These are phyloP conservation scores for Xylaria sp. DNA, from an alignment of 2,329 filamentous ascomycete genomes.

Conservation along the genomic window DNA sequence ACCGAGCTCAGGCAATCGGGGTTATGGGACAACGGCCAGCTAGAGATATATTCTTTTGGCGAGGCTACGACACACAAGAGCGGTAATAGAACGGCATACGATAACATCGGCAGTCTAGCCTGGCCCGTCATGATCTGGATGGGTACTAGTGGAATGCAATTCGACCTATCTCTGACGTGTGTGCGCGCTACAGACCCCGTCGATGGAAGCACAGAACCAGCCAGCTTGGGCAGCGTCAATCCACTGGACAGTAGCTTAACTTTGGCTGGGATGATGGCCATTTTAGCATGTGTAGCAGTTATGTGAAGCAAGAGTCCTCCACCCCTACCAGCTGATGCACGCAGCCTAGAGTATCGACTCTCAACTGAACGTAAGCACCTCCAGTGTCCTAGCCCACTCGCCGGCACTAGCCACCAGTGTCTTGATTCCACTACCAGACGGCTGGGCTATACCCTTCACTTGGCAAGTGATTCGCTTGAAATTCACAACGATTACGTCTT, in stretches of 20 bases:
- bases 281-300: neutral
- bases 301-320: too few species aligned
- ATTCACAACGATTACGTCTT: too few species aligned
- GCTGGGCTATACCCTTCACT: too few species aligned
- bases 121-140: neutral
- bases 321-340: too few species aligned
- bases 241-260: neutral
- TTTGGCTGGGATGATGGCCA: neutral
- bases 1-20: neutral
- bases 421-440: too few species aligned
- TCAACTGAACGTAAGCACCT: too few species aligned
- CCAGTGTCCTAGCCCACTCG: too few species aligned
- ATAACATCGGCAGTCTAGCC: neutral
- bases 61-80: neutral
- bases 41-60: neutral
- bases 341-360: too few species aligned
- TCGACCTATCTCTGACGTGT: neutral
- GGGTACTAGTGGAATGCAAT: too few species aligned
- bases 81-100: neutral
- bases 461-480: too few species aligned
- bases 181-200: neutral
- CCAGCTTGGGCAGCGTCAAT: neutral
- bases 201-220: neutral
- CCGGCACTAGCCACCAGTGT: too few species aligned
- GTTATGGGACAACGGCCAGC: neutral